Conservation (phyloP, 208 protist genomes). For the Polymyxa betae region DNA sequence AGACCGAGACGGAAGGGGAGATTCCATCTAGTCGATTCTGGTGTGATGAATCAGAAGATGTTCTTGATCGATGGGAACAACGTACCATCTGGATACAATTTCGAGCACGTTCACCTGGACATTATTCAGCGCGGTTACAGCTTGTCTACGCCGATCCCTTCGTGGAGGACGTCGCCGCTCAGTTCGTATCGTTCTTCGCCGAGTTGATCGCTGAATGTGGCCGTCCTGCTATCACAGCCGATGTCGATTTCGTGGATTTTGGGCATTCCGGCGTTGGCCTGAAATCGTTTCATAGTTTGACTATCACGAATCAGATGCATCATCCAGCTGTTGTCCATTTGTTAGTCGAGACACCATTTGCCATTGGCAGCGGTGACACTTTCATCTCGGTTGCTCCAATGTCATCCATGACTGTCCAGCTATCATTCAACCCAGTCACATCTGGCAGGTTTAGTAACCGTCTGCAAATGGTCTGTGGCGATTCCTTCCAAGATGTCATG, state of each 20-base stretch:
- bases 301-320: neutral
- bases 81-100: neutral
- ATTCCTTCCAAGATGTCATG: neutral
- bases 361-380: neutral
- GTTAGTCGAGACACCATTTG: neutral
- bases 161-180: too few species aligned
- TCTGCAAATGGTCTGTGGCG: neutral
- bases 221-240: neutral
- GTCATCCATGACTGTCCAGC: neutral
- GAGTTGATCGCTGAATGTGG: neutral
- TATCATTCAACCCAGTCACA: neutral
- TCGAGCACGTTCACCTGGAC: neutral
- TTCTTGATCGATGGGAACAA: neutral
- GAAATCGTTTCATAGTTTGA: neutral
- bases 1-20: neutral
- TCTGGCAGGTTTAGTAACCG: neutral
- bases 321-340: neutral
- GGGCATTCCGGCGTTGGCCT: neutral
- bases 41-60: neutral
- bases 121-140: neutral
- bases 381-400: neutral
- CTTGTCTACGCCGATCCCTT: conserved; percentile 6
- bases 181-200: neutral
- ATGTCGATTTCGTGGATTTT: conserved; percentile 11
- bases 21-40: neutral